Evolutionary conservation across 2,329 filamentous ascomycete species (phyloP).

Genomic region (Penicillium thymicola): DNA sequence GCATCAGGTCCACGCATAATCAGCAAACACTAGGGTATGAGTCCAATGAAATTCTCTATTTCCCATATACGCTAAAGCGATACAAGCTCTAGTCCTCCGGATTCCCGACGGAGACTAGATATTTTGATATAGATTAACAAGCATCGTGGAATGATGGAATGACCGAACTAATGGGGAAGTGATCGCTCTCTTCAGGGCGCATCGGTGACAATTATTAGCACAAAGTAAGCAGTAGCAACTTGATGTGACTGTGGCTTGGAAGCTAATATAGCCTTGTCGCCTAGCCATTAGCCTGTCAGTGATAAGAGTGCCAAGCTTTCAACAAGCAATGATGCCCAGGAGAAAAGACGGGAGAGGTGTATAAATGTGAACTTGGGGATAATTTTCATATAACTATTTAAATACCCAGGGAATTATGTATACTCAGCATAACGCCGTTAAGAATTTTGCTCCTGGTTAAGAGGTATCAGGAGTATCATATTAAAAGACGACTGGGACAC

Average conservation of each 20-base stretch:
- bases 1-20: not conserved
- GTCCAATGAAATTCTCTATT: not conserved
- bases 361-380: not conserved
- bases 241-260: not conserved
- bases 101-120: not conserved
- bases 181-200: not conserved
- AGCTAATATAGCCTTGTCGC: not conserved
- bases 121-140: not conserved
- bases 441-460: not conserved
- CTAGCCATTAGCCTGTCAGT: not conserved
- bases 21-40: not conserved
- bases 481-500: no score
- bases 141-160: not conserved
- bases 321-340: slow-evolving; percentile 5
- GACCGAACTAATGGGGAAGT: not conserved
- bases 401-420: no score
- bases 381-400: not conserved
- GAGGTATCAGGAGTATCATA: no score
- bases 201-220: not conserved
- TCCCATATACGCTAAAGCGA: not conserved
- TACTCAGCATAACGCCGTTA: not conserved
- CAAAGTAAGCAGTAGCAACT: not conserved
- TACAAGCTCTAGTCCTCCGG: not conserved
- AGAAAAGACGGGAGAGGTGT: not conserved
- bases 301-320: slow-evolving; percentile 5